phyloP scores from a whole-genome alignment of 106 monocot genomes.

The Narthecium ossifragum region DNA sequence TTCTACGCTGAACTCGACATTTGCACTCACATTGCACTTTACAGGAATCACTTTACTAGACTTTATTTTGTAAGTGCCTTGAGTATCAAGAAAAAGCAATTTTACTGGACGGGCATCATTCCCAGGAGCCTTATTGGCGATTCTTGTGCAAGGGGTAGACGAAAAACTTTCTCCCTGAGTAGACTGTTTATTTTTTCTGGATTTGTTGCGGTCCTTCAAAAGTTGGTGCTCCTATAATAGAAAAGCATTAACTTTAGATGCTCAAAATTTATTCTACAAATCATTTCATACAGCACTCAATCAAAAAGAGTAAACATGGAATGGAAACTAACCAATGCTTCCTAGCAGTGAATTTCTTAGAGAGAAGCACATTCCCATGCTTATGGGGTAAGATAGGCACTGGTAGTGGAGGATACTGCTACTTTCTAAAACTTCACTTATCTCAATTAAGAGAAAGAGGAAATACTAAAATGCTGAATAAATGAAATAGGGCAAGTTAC shows the following conservation, averaged over 20 bases:
- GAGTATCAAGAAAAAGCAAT: constrained; percentile 32
- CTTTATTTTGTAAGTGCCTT: constrained; percentile 39
- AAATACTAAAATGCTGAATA: too few species aligned
- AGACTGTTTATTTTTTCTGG: constrained; percentile 1
- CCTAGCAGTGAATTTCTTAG: too few species aligned
- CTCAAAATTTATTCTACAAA: too few species aligned
- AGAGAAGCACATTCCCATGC: too few species aligned
- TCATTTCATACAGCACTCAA: too few species aligned
- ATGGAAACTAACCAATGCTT: too few species aligned
- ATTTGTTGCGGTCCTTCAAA: constrained; percentile 14
- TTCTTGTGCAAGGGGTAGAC: background rate
- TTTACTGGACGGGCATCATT: constrained; percentile 30
- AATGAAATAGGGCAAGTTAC: too few species aligned
- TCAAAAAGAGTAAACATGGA: too few species aligned
- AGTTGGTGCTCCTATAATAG: constrained; percentile 78
- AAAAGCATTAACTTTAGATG: background rate
- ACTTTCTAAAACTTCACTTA: too few species aligned
- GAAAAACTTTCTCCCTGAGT: constrained; percentile 7
- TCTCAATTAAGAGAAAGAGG: too few species aligned
- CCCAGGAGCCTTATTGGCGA: background rate
- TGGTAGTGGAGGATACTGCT: too few species aligned
- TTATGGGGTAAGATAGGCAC: too few species aligned
- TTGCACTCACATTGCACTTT: constrained; percentile 40
- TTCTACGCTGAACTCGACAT: constrained; percentile 30
- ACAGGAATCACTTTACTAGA: constrained; percentile 30